Percentiles rank a stretch among this genome's conserved stretches.
phyloP scores from a whole-genome alignment of 441 rosid species.

The Dalechampia spathulata region DNA sequence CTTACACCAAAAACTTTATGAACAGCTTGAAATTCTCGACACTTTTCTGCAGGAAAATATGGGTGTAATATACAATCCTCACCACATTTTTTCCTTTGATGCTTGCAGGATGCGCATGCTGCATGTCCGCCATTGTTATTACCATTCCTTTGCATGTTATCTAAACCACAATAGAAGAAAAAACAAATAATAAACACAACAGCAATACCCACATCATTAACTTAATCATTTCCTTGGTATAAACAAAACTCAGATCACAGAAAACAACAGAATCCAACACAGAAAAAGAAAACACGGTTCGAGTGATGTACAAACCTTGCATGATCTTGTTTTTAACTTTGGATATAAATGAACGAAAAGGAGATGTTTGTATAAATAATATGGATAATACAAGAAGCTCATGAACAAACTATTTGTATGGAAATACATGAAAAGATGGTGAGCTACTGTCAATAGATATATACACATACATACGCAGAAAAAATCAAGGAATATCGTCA shows the following conservation, averaged over 20 bases:
- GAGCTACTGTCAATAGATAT: not conserved
- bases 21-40: constrained; percentile 66
- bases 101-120: constrained; percentile 89
- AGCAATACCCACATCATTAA: too few relatives aligned
- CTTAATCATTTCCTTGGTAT: too few relatives aligned
- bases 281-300: not conserved
- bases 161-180: too few relatives aligned
- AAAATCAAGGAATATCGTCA: constrained; percentile 5
- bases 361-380: constrained; percentile 27
- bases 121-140: constrained; percentile 16
- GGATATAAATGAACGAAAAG: constrained; percentile 19
- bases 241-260: not conserved
- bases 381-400: constrained; percentile 15
- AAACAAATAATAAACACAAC: too few relatives aligned
- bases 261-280: not conserved
- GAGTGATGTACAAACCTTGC: constrained; percentile 14
- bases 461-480: not conserved
- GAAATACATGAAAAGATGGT: constrained; percentile 35
- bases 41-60: constrained; percentile 69
- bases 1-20: constrained; percentile 83
- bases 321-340: not conserved
- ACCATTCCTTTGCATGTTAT: constrained; percentile 23
- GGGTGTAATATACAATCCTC: constrained; percentile 86
- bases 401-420: constrained; percentile 12
- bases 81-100: constrained; percentile 80